A percentile compares a stretch with the other conserved stretches of the same genome.
These are phyloP conservation scores for Xeromyces bisporus DNA, from an alignment of 495 filamentous ascomycete genomes.

Conservation along the genomic window DNA sequence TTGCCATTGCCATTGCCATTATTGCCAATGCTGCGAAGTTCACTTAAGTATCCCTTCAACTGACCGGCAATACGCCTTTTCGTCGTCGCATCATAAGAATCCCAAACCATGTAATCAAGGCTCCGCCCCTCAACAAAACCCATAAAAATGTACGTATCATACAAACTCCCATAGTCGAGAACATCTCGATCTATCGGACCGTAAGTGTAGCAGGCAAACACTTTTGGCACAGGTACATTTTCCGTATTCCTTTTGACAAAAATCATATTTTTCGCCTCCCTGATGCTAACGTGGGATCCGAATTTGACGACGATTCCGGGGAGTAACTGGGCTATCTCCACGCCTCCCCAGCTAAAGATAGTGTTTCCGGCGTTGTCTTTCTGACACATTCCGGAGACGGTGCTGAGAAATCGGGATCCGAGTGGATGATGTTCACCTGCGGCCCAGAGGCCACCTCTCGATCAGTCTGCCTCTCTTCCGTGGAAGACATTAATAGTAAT, in stretches of 20 bases:
- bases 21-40: constrained; percentile 10
- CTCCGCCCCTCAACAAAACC: constrained; percentile 12
- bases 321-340: constrained; percentile 5
- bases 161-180: constrained; percentile 7
- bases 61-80: constrained; percentile 7
- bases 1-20: not conserved
- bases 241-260: constrained; percentile 11
- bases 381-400: constrained; percentile 1
- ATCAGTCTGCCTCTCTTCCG: not conserved
- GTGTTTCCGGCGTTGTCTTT: constrained; percentile 1
- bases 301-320: constrained; percentile 11
- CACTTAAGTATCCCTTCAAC: constrained; percentile 7
- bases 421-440: constrained; percentile 3
- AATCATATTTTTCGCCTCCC: constrained; percentile 14
- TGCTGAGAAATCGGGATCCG: constrained; percentile 1
- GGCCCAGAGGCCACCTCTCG: not conserved
- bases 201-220: constrained; percentile 13
- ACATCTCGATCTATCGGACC: constrained; percentile 7
- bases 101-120: constrained; percentile 8
- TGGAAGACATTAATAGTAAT: constrained; percentile 1
- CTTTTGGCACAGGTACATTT: constrained; percentile 13
- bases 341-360: constrained; percentile 5
- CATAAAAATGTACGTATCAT: constrained; percentile 17
- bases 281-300: constrained; percentile 6
- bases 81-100: constrained; percentile 3